A percentile compares a stretch with the other conserved stretches of the same genome.
Evolutionary conservation across 208 protist genomes (phyloP).

Genomic region (Leishmania major): DNA sequence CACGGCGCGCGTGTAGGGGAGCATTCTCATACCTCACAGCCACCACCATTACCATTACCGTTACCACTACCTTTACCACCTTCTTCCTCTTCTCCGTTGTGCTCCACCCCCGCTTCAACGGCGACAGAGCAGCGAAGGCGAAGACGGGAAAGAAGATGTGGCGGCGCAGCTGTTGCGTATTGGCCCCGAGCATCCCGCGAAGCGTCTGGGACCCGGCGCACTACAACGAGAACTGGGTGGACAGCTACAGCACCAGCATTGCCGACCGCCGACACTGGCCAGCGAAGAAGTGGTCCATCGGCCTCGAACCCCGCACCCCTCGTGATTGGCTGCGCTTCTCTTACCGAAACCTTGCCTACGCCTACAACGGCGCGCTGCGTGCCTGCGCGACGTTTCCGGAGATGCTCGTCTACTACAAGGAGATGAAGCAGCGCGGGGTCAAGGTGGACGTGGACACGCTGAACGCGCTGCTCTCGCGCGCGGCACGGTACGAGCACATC

Average conservation of each 20-base stretch:
- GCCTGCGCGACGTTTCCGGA: conserved; percentile 80
- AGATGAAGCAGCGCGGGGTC: conserved; percentile 91
- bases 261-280: conserved; percentile 85
- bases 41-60: neutral
- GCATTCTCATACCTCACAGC: neutral
- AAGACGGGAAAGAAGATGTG: conserved; percentile 23
- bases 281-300: conserved; percentile 83
- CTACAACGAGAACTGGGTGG: conserved; percentile 85
- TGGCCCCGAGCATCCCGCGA: conserved; percentile 73
- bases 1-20: neutral
- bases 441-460: conserved; percentile 91
- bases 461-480: conserved; percentile 83
- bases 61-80: neutral
- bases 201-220: conserved; percentile 86
- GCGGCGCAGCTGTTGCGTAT: conserved; percentile 31
- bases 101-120: neutral
- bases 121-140: neutral
- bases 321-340: conserved; percentile 82
- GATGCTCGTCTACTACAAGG: conserved; percentile 88
- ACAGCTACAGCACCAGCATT: conserved; percentile 79
- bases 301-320: conserved; percentile 84
- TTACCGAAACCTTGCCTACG: conserved; percentile 86
- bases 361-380: conserved; percentile 90
- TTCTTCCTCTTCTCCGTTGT: neutral
- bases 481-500: conserved; percentile 83